A percentile compares a stretch with the other conserved stretches of the same genome.
Conservation (phyloP, 805 yeast species). For the Candida suzukii region DNA sequence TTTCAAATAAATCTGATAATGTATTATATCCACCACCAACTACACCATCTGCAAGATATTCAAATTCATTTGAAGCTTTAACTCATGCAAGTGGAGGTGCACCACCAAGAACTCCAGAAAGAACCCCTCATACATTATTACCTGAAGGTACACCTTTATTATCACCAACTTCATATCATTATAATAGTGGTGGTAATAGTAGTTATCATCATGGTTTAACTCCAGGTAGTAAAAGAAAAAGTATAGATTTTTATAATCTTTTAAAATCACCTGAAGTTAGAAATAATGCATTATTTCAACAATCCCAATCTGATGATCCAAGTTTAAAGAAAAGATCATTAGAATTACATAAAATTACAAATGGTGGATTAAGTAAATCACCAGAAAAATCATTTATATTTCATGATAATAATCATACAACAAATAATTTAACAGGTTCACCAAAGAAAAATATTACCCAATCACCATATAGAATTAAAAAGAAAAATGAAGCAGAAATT, state of each 20-base stretch:
- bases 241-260: constrained; percentile 27
- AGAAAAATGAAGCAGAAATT: constrained; percentile 25
- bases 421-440: constrained; percentile 8
- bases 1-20: neutral
- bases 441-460: constrained; percentile 11
- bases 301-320: constrained; percentile 2
- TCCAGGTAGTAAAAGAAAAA: constrained; percentile 22
- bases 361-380: constrained; percentile 10
- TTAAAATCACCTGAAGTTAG: constrained; percentile 27
- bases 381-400: constrained; percentile 19
- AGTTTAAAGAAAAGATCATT: constrained; percentile 23
- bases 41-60: neutral
- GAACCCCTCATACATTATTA: constrained; percentile 19
- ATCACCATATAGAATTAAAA: constrained; percentile 19
- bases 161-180: constrained; percentile 23
- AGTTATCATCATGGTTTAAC: constrained; percentile 9
- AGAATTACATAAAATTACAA: constrained; percentile 23
- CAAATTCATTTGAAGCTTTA: neutral
- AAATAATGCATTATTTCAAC: constrained; percentile 3
- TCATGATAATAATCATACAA: constrained; percentile 14
- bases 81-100: constrained; percentile 4
- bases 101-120: constrained; percentile 23
- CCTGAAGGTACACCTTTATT: constrained; percentile 26
- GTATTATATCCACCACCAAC: neutral
- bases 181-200: constrained; percentile 3